A percentile compares a stretch with the other conserved stretches of the same genome.
These are phyloP conservation scores for Tulasnella sp. DNA, from an alignment of 768 basidiomycete species.

Conservation along the genomic window DNA sequence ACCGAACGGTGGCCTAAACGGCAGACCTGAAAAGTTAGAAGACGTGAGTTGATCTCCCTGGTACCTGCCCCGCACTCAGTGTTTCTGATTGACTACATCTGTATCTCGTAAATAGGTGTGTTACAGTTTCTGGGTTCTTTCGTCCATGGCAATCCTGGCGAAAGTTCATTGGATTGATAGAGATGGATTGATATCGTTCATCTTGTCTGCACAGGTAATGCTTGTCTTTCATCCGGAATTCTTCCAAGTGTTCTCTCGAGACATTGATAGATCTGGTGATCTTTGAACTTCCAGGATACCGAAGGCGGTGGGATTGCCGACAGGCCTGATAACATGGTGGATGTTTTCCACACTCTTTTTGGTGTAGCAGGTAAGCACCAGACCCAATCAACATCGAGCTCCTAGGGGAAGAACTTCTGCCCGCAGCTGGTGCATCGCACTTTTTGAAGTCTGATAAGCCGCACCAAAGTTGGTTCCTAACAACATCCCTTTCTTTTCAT, in stretches of 20 bases:
- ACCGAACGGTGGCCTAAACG: constrained; percentile 87
- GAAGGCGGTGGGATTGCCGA: constrained; percentile 92
- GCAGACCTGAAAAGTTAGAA: constrained; percentile 93
- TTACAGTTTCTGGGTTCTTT: constrained; percentile 95
- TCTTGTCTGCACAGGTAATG: constrained; percentile 69
- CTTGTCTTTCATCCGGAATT: not conserved
- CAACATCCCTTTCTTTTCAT: too few species aligned
- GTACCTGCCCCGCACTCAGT: not conserved
- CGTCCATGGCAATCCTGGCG: constrained; percentile 70
- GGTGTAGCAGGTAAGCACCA: constrained; percentile 62
- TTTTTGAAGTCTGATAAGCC: not conserved
- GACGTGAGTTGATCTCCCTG: constrained; percentile 47
- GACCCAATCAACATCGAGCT: not conserved
- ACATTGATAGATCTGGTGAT: not conserved
- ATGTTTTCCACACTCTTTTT: constrained; percentile 95
- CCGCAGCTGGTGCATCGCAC: not conserved
- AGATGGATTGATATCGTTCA: constrained; percentile 63
- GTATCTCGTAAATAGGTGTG: constrained; percentile 67
- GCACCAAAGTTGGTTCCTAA: not conserved
- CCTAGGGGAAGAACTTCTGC: not conserved
- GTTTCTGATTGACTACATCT: not conserved
- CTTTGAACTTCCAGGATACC: constrained; percentile 55
- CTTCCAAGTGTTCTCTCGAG: not conserved
- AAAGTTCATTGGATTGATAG: constrained; percentile 81
- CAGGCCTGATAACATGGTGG: constrained; percentile 81